A percentile compares a stretch with the other conserved stretches of the same genome.
Evolutionary conservation across 176 grass and related monocot species (phyloP).

Genomic region (Stipa capillata): DNA sequence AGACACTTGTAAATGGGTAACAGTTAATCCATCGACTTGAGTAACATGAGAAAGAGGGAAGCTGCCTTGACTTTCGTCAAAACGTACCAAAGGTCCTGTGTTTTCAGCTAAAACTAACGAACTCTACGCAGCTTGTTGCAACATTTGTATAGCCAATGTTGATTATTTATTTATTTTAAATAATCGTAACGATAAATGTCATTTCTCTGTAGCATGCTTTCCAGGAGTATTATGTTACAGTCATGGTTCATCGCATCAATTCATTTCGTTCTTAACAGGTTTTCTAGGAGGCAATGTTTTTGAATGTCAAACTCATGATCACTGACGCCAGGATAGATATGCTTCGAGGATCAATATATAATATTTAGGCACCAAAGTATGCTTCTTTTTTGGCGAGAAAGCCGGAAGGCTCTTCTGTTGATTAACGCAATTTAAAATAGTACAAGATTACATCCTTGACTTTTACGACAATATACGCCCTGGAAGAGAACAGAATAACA

Average conservation of each 20-base stretch:
- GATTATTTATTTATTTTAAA: not conserved
- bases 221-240: too few species aligned
- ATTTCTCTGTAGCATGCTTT: not conserved
- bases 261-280: not conserved
- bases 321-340: not conserved
- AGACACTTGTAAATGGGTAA: conserved; percentile 19
- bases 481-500: too few species aligned
- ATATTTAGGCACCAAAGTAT: not conserved
- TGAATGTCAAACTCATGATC: not conserved
- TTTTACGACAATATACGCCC: too few species aligned
- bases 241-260: not conserved
- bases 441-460: not conserved
- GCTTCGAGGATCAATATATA: not conserved
- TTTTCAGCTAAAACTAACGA: not conserved
- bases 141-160: not conserved
- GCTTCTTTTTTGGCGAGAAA: too few species aligned
- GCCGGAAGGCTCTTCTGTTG: too few species aligned
- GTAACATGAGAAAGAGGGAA: not conserved
- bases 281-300: not conserved
- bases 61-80: not conserved
- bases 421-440: too few species aligned
- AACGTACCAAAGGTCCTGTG: conserved; percentile 6
- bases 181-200: not conserved
- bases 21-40: conserved; percentile 1
- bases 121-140: not conserved